Percentiles rank a stretch among this genome's conserved stretches.
Conservation (phyloP, 345 rosid species). For the Erucastrum elatum region DNA sequence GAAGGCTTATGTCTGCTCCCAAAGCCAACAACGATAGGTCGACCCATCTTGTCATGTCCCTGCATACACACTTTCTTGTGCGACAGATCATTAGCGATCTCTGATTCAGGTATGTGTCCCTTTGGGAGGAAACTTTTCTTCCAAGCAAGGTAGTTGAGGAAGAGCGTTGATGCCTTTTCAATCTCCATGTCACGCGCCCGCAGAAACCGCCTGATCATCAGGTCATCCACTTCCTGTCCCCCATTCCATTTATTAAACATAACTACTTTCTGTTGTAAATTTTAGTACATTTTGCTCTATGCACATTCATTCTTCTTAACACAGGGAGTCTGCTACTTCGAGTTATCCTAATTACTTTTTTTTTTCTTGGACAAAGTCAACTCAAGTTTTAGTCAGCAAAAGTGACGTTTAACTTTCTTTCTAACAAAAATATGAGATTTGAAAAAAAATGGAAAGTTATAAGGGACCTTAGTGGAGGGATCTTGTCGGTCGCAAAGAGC, state of each 20-base stretch:
- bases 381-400: neutral
- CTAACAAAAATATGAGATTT: neutral
- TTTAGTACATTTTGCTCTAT: neutral
- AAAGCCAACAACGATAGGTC: slow-evolving; percentile 55
- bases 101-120: slow-evolving; percentile 55
- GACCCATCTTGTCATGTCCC: slow-evolving; percentile 70
- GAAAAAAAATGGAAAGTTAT: neutral
- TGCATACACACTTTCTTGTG: slow-evolving; percentile 72
- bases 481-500: slow-evolving; percentile 73
- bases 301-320: neutral
- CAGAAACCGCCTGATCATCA: slow-evolving; percentile 75
- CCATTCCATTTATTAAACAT: neutral
- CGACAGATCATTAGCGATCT: slow-evolving; percentile 59
- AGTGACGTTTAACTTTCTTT: neutral
- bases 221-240: slow-evolving; percentile 66
- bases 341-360: neutral
- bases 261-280: neutral
- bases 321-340: neutral
- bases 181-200: slow-evolving; percentile 85
- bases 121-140: slow-evolving; percentile 55
- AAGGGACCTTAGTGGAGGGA: slow-evolving; percentile 64
- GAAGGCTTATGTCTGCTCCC: slow-evolving; percentile 69
- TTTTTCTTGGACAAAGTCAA: neutral
- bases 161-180: slow-evolving; percentile 73
- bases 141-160: slow-evolving; percentile 78